A percentile compares a stretch with the other conserved stretches of the same genome.
These are phyloP conservation scores for Neurospora sp. DNA, from an alignment of 495 filamentous ascomycete genomes.

Conservation along the genomic window DNA sequence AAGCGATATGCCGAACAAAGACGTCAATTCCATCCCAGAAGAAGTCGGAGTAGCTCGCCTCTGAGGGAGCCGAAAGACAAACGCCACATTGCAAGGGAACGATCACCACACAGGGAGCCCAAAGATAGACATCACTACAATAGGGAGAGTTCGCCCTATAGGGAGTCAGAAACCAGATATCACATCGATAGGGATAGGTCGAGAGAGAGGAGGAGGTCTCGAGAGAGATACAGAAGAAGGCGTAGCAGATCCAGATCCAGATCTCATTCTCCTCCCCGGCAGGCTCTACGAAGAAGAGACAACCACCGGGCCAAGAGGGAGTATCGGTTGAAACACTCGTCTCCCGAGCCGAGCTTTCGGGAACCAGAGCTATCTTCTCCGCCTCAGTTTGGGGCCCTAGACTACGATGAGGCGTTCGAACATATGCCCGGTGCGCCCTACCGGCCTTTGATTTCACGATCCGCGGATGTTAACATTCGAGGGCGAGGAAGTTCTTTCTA, in stretches of 20 bases:
- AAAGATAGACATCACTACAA: neutral
- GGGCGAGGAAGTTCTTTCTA: neutral
- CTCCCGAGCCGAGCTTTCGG: neutral
- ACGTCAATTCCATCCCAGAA: neutral
- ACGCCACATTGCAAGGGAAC: neutral
- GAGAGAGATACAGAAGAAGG: neutral
- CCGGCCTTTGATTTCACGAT: neutral
- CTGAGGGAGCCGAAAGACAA: neutral
- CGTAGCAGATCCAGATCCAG: neutral
- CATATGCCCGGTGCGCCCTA: neutral
- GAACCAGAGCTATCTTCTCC: neutral
- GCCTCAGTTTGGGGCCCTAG: neutral
- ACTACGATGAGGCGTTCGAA: neutral
- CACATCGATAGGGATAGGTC: neutral
- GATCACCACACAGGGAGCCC: neutral
- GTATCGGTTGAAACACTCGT: neutral
- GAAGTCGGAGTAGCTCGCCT: neutral
- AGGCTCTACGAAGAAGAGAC: neutral
- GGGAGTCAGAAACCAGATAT: conserved; percentile 1
- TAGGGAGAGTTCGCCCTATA: neutral
- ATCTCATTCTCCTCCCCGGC: neutral
- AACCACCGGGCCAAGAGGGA: neutral
- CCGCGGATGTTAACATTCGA: neutral
- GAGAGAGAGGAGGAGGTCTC: neutral
- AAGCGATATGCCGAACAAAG: neutral